Evolutionary conservation across 257 asterid species (phyloP), one percentile per base, ranked within the genome.

Genomic region (Parsonsia alboflavescens): DNA sequence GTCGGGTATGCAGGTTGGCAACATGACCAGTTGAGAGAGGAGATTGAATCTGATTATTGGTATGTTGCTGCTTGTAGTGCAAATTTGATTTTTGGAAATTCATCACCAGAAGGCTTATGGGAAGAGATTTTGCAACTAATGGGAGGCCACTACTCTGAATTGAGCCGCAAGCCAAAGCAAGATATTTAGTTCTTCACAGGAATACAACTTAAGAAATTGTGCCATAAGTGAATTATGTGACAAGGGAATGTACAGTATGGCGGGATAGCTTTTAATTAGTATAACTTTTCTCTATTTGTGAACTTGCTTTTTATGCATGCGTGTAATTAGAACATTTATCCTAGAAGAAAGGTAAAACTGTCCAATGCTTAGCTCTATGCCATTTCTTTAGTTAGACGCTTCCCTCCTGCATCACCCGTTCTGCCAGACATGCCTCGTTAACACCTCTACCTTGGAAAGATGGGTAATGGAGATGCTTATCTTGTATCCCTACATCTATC

Each of bases 1-100:
- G 77, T 90, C 74, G 99, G 99, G 80, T 92, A 92, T 66, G 96
- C 98, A 0, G 98, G 98, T 71, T 94, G 98, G 98, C 95, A 89
- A 78, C 83, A 89, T 49, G 98, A 92, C 71, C 99, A 94, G 81
- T 83, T 94, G 72, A 84, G 75, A 68, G 93, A 87, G 57, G 99
- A 94, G 86, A 88, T 94, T 49, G 93, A 90, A 64, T 86, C 89
- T 0, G 93, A 80, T 53, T 94, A 84, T 82, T 94, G 99, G 99
- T 83, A 87, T 24, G 92, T 87, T 68, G 96, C 99, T 36, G 96
- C 98, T 0, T 90, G 99, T 76, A 94, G 99, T 80, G 80, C 91
- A 57, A 86, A 88, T 78, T 74, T 94, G 87, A 76, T 94, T 30
- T 82, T 88, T 68, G 90, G 84, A 75, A 79, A 45, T 74, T 78